Percentiles rank a stretch among this genome's conserved stretches.
phyloP scores from a whole-genome alignment of 78 protist species.

The Cavenderia fasciculata region DNA sequence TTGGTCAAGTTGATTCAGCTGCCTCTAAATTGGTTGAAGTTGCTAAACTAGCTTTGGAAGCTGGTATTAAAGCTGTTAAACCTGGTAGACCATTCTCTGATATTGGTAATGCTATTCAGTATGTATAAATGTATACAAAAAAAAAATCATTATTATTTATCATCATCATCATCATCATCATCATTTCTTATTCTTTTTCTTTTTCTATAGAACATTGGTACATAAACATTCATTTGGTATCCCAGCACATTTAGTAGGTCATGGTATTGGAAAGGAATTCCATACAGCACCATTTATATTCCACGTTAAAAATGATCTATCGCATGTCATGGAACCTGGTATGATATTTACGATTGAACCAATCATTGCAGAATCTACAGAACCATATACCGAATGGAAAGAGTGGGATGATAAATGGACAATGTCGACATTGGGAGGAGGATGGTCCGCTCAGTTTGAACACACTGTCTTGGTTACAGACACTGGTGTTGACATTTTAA shows the following conservation, averaged over 20 bases:
- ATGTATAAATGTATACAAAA: neutral
- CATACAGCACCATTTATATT: constrained; percentile 54
- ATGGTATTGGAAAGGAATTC: constrained; percentile 77
- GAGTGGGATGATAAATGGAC: constrained; percentile 98
- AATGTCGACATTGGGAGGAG: constrained; percentile 88
- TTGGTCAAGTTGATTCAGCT: constrained; percentile 84
- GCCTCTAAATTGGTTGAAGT: constrained; percentile 66
- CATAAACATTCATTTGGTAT: constrained; percentile 41
- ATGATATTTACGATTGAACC: constrained; percentile 96
- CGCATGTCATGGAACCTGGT: constrained; percentile 91
- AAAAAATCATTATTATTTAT: neutral
- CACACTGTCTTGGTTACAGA: constrained; percentile 96
- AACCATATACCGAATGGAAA: constrained; percentile 43
- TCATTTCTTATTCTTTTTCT: neutral
- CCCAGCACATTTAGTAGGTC: constrained; percentile 59
- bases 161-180: neutral
- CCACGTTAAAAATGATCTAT: constrained; percentile 30
- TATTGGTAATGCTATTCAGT: constrained; percentile 87
- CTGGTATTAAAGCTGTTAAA: constrained; percentile 44
- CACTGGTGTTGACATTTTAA: constrained; percentile 88
- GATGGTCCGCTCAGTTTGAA: constrained; percentile 98
- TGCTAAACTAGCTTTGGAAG: constrained; percentile 42
- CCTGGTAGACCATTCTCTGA: constrained; percentile 79
- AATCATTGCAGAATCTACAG: constrained; percentile 25
- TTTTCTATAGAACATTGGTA: neutral